Evolutionary conservation across 139 green algal genomes (phyloP).

Genomic region (Yamagishiella unicocca): DNA sequence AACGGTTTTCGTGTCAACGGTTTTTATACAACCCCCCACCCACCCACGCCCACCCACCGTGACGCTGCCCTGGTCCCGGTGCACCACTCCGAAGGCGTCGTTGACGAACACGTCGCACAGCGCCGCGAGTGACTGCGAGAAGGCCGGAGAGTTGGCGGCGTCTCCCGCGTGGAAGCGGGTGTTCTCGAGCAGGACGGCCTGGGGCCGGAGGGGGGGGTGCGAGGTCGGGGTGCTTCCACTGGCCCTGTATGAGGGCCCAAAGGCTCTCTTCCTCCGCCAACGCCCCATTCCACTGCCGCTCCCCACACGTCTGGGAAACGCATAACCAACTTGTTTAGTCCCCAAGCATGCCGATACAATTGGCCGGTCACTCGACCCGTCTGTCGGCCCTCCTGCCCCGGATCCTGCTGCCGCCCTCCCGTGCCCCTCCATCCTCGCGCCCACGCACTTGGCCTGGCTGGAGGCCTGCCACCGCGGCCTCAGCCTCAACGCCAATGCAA

Average conservation of each 20-base stretch:
- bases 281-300: too few species aligned
- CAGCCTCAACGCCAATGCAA: constrained; percentile 53
- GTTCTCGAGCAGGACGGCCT: constrained; percentile 73
- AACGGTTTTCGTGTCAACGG: too few species aligned
- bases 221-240: too few species aligned
- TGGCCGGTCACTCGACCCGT: too few species aligned
- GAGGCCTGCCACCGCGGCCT: constrained; percentile 27
- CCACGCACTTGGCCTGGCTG: constrained; percentile 59
- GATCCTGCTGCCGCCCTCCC: too few species aligned
- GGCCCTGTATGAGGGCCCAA: too few species aligned
- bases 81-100: constrained; percentile 72
- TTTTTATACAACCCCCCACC: not conserved
- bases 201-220: not conserved
- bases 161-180: constrained; percentile 72
- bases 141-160: constrained; percentile 48
- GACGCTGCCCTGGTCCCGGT: constrained; percentile 70
- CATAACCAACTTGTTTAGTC: too few species aligned
- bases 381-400: too few species aligned
- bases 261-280: too few species aligned
- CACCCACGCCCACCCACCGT: constrained; percentile 48
- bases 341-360: too few species aligned
- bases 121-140: constrained; percentile 58
- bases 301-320: too few species aligned
- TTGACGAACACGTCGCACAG: constrained; percentile 71
- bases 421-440: too few species aligned